A percentile compares a stretch with the other conserved stretches of the same genome.
Conservation (phyloP, 2,329 filamentous ascomycete species). For the Daldinia eschscholtzii region DNA sequence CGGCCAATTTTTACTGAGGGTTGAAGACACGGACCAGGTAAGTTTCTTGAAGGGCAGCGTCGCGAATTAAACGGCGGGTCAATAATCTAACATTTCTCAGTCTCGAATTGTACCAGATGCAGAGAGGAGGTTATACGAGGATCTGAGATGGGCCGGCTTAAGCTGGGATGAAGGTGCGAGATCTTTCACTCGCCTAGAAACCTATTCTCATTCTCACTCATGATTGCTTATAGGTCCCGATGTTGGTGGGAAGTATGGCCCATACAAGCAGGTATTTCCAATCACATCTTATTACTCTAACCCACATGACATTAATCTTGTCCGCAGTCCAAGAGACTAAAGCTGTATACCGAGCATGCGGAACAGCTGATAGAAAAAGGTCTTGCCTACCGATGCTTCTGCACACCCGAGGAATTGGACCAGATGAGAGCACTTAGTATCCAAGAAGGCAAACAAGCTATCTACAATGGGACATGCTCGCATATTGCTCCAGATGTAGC, state of each 20-base stretch:
- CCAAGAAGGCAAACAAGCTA: constrained; percentile 59
- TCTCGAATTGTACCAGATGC: constrained; percentile 85
- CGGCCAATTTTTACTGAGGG: constrained; percentile 88
- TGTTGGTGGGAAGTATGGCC: constrained; percentile 82
- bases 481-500: constrained; percentile 76
- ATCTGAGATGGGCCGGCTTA: constrained; percentile 89
- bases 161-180: constrained; percentile 88
- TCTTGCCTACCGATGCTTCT: constrained; percentile 94
- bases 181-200: neutral
- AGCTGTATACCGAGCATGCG: constrained; percentile 78
- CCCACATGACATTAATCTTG: constrained; percentile 7
- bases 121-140: constrained; percentile 80
- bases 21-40: constrained; percentile 96
- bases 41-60: constrained; percentile 39
- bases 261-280: constrained; percentile 80
- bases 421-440: constrained; percentile 73
- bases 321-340: constrained; percentile 79
- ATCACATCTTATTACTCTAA: neutral
- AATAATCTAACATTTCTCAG: constrained; percentile 57
- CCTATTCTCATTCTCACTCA: constrained; percentile 31
- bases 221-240: constrained; percentile 72
- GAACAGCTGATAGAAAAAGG: constrained; percentile 75
- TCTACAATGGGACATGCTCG: constrained; percentile 76
- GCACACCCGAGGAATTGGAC: constrained; percentile 77
- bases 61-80: neutral